Percentiles rank a stretch among this genome's conserved stretches.
Conservation (phyloP, 2,329 filamentous ascomycete genomes). For the Ophiostoma himal-ulmi region DNA sequence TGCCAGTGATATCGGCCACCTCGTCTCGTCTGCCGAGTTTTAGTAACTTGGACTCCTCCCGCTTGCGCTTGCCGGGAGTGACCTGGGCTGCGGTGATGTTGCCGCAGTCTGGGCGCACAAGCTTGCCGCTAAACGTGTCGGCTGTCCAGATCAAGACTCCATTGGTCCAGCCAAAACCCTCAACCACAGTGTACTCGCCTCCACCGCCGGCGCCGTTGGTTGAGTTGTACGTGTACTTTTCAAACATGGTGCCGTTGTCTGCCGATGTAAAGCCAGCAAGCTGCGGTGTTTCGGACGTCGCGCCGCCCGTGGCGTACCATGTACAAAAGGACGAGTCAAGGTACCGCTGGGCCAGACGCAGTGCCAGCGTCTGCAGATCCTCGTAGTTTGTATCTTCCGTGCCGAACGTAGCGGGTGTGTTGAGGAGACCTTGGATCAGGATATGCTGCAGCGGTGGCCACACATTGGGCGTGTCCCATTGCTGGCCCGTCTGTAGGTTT, state of each 20-base stretch:
- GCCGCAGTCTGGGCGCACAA: constrained; percentile 52
- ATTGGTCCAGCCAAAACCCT: constrained; percentile 67
- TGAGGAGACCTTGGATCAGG: constrained; percentile 56
- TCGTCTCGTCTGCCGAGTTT: background rate
- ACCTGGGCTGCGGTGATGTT: constrained; percentile 40
- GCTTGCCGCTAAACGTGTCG: constrained; percentile 53
- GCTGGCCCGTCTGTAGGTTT: constrained; percentile 55
- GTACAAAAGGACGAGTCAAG: constrained; percentile 64
- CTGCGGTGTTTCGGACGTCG: constrained; percentile 48
- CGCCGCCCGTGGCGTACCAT: constrained; percentile 61
- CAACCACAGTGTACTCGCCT: constrained; percentile 63
- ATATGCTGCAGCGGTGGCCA: constrained; percentile 64
- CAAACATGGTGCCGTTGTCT: constrained; percentile 58
- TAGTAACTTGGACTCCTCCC: constrained; percentile 12
- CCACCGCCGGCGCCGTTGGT: constrained; percentile 58
- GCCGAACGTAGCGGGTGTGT: constrained; percentile 52
- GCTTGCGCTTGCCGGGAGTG: constrained; percentile 32
- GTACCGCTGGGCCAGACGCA: constrained; percentile 58
- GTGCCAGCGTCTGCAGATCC: constrained; percentile 50
- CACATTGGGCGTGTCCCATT: constrained; percentile 66
- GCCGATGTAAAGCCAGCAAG: constrained; percentile 41
- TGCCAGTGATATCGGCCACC: background rate
- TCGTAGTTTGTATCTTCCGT: constrained; percentile 47
- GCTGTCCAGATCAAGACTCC: constrained; percentile 62
- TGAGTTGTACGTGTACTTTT: constrained; percentile 59